phyloP scores from a whole-genome alignment of 805 yeast species.

The Grigorovia yakushimaensis region DNA sequence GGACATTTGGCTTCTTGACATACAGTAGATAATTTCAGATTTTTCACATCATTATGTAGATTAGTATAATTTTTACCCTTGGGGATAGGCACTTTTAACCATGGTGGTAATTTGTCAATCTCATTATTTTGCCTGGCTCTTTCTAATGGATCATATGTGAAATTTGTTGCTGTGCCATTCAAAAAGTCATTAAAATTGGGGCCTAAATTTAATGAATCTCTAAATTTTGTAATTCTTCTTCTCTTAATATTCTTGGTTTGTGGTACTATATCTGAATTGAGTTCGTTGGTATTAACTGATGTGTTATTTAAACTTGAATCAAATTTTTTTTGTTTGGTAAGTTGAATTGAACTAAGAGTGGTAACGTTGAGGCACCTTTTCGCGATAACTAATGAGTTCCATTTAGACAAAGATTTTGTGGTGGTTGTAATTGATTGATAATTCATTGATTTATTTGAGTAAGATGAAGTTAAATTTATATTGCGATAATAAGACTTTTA shows the following conservation, averaged over 20 bases:
- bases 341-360: not conserved
- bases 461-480: no score
- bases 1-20: constrained; percentile 99
- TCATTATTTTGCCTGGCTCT: constrained; percentile 50
- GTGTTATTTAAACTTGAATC: not conserved
- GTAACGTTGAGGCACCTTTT: not conserved
- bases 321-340: not conserved
- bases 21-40: constrained; percentile 83
- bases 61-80: constrained; percentile 78
- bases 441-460: not conserved
- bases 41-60: constrained; percentile 78
- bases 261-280: not conserved
- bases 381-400: not conserved
- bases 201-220: constrained; percentile 67
- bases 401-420: not conserved
- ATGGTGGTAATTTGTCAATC: constrained; percentile 68
- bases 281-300: not conserved
- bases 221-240: constrained; percentile 49
- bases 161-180: constrained; percentile 64
- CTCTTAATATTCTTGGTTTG: constrained; percentile 15
- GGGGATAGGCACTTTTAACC: constrained; percentile 97
- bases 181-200: constrained; percentile 92
- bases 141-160: constrained; percentile 64
- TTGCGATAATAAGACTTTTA: no score
- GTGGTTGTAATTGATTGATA: not conserved